phyloP scores from a whole-genome alignment of 2,329 filamentous ascomycete species.

The Trichophyton schoenleinii region DNA sequence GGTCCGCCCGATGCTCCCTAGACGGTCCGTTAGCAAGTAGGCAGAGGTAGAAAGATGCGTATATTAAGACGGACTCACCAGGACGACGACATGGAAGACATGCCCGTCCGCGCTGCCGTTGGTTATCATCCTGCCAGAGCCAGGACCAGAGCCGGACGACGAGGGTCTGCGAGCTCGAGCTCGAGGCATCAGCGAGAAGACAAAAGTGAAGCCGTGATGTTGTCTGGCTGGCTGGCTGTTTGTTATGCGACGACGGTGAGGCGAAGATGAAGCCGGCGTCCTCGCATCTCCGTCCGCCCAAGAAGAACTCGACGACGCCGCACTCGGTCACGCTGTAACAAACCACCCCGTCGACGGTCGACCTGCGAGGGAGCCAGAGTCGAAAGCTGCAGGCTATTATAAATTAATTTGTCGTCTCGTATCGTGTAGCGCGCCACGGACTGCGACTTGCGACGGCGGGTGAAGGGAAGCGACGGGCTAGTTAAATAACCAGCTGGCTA shows the following conservation, averaged over 20 bases:
- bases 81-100: slow-evolving; percentile 1
- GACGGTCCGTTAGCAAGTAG: slow-evolving; percentile 18
- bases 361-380: no score
- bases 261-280: background rate
- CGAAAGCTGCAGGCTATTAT: no score
- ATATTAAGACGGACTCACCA: background rate
- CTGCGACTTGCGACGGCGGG: background rate
- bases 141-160: background rate
- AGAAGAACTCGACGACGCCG: background rate
- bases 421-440: background rate
- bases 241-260: background rate
- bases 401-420: no score
- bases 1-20: slow-evolving; percentile 86
- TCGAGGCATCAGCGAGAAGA: background rate
- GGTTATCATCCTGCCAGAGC: background rate
- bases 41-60: no score
- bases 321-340: no score
- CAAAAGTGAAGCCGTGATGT: background rate
- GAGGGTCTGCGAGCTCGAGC: background rate
- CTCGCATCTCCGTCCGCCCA: background rate
- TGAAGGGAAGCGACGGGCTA: background rate
- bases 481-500: no score
- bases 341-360: no score
- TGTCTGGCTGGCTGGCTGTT: background rate
- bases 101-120: background rate